Base-by-base conservation (phyloP, 768 basidiomycete genomes). In the Pleurotus sapidus region DNA sequence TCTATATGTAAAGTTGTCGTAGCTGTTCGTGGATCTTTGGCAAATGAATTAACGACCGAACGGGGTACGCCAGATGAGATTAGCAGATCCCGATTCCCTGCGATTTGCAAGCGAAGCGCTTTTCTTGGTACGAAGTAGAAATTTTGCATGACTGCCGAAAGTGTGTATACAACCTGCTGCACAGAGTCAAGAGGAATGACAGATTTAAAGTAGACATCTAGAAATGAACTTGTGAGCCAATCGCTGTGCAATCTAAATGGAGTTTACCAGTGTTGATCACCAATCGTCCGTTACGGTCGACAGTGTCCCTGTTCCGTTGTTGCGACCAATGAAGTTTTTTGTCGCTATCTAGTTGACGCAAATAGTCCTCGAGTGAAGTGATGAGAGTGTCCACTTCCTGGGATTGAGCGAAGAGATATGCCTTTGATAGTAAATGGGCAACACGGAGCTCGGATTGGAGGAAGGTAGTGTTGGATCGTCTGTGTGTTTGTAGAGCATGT, bases 21-120 rank as follows among this genome's bases (percentile, higher is more conserved):
- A 23, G 50, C 40, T 0, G 65, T 60, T 8, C 61, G 49, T 9
- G 67, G 67, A 57, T 72, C 69, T 23, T 60, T 63, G 0, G 65
- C 64, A 11, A 70, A 57, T 4, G 50, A 2, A 1, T 34, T 47
- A 3, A 62, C 15, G 6, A 56, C 40, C 5, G 45, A 34, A 6
- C 18, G 12, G 1, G 47, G 12, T 1, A 43, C 40, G 2, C 49
- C 49, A 4, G 47, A 45, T 5, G 42, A 39, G 1, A 46, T n/a
- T 12, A 72, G 59, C 3, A 67, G 24, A 46, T 59, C 57, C n/a
- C 58, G 38, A 8, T 64, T 11, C 3, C 67, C 66, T 4, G 62
- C 65, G 0, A 70, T 55, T 0, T 66, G 61, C 1, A 58, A 49
- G n/a, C 59, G 46, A 9, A 61, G 61, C 3, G 65, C 67, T 3